Evolutionary conservation across 1,284 basidiomycete genomes (phyloP).

Genomic region (Leccinum variabile): DNA sequence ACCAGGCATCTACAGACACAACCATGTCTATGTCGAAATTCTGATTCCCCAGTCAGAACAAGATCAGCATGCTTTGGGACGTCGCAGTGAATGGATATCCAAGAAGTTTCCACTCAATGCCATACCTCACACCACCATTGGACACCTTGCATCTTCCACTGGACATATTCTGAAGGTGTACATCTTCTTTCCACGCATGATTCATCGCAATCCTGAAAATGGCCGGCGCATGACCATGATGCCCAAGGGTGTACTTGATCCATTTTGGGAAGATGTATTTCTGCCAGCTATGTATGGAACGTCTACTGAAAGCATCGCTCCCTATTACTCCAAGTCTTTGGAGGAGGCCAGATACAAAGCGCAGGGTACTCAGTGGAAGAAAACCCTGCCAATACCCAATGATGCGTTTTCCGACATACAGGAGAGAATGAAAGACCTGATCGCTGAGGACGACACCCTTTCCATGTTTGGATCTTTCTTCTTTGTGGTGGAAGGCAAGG

Average conservation of each 20-base stretch:
- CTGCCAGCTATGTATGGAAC: slow-evolving; percentile 5
- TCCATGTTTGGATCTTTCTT: slow-evolving; percentile 22
- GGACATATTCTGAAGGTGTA: slow-evolving; percentile 10
- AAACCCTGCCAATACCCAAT: not conserved
- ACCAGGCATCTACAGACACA: not conserved
- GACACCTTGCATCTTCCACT: not conserved
- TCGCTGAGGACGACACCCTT: not conserved
- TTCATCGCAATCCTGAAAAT: slow-evolving; percentile 8
- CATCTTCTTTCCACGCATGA: slow-evolving; percentile 22
- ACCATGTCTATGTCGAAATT: not conserved
- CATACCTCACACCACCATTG: not conserved
- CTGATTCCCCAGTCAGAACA: not conserved
- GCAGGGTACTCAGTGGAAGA: too few species aligned
- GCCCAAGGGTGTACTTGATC: slow-evolving; percentile 8
- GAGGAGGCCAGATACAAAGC: slow-evolving; percentile 11
- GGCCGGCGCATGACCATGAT: slow-evolving; percentile 8
- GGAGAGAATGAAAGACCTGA: not conserved
- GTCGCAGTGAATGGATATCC: not conserved
- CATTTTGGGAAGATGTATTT: slow-evolving; percentile 13
- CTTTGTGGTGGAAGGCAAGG: slow-evolving; percentile 15
- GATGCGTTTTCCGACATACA: not conserved
- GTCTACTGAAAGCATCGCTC: not conserved
- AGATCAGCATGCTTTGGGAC: not conserved
- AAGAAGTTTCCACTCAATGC: not conserved
- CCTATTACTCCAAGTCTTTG: not conserved